phyloP scores from a whole-genome alignment of 2,329 filamentous ascomycete species.

The Talaromyces sp. region DNA sequence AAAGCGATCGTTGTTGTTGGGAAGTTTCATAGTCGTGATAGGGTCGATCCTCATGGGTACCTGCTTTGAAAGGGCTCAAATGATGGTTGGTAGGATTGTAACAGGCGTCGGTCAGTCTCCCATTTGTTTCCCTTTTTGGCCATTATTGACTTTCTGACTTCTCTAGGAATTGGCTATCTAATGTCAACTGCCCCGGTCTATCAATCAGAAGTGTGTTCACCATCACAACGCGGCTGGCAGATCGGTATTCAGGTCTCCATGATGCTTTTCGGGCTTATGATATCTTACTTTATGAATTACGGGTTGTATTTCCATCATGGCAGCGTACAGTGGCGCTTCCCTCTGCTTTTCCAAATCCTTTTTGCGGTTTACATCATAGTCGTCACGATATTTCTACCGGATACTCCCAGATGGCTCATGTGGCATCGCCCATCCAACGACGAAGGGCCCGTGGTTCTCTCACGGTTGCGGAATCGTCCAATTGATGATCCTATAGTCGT shows the following conservation, averaged over 20 bases:
- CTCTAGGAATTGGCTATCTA: conserved; percentile 5
- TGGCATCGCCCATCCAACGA: conserved; percentile 32
- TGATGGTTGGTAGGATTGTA: conserved; percentile 22
- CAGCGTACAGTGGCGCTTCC: conserved; percentile 32
- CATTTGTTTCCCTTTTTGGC: background rate
- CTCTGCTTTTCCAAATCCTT: conserved; percentile 41
- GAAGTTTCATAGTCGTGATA: conserved; percentile 17
- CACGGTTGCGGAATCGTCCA: background rate
- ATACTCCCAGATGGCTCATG: conserved; percentile 42
- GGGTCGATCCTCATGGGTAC: conserved; percentile 21
- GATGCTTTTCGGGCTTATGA: conserved; percentile 18
- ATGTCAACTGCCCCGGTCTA: conserved; percentile 25
- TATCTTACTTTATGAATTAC: conserved; percentile 11
- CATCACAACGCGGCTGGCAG: conserved; percentile 23
- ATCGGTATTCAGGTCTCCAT: background rate
- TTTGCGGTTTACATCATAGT: conserved; percentile 36
- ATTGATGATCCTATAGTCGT: background rate
- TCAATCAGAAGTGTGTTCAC: conserved; percentile 22
- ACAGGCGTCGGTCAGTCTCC: conserved; percentile 20
- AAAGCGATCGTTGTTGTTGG: conserved; percentile 21
- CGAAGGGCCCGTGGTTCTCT: conserved; percentile 31
- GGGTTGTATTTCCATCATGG: conserved; percentile 1
- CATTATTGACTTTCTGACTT: conserved; percentile 2
- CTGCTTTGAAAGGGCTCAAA: conserved; percentile 14
- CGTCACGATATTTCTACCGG: conserved; percentile 35